These are phyloP conservation scores for Malus fusca DNA, from an alignment of 306 rosid species.

Conservation along the genomic window DNA sequence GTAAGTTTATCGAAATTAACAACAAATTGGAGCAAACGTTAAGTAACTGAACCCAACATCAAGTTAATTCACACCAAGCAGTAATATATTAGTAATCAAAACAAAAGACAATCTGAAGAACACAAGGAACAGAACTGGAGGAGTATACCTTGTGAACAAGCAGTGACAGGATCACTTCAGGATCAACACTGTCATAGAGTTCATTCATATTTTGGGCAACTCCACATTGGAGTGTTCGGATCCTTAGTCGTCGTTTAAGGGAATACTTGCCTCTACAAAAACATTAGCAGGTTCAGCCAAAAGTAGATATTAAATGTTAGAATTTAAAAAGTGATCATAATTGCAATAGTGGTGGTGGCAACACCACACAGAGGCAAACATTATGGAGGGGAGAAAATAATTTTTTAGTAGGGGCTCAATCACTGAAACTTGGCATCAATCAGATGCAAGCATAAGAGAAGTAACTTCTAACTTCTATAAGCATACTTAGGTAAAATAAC, in stretches of 20 bases:
- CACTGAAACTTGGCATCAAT: not conserved
- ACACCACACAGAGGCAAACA: not conserved
- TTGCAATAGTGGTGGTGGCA: conserved; percentile 1
- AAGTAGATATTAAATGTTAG: not conserved
- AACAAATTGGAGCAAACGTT: not conserved
- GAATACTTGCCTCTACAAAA: conserved; percentile 59
- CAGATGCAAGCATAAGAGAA: not conserved
- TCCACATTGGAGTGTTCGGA: conserved; percentile 75
- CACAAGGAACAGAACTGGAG: not conserved
- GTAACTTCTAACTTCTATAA: not conserved
- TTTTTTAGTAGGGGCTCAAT: not conserved
- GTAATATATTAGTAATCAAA: not conserved
- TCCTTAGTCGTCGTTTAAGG: conserved; percentile 75
- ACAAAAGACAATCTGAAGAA: not conserved
- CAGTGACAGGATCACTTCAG: conserved; percentile 76
- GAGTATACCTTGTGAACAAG: conserved; percentile 82
- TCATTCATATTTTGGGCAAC: conserved; percentile 68
- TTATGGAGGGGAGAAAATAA: not conserved
- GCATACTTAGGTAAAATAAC: not conserved
- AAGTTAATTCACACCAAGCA: not conserved
- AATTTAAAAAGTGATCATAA: not conserved
- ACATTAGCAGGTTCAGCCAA: conserved; percentile 15
- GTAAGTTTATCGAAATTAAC: not conserved
- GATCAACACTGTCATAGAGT: conserved; percentile 84
- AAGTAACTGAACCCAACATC: not conserved